Base-by-base conservation (phyloP, 169 alveolate genomes). In the Cystoisospora suis region DNA sequence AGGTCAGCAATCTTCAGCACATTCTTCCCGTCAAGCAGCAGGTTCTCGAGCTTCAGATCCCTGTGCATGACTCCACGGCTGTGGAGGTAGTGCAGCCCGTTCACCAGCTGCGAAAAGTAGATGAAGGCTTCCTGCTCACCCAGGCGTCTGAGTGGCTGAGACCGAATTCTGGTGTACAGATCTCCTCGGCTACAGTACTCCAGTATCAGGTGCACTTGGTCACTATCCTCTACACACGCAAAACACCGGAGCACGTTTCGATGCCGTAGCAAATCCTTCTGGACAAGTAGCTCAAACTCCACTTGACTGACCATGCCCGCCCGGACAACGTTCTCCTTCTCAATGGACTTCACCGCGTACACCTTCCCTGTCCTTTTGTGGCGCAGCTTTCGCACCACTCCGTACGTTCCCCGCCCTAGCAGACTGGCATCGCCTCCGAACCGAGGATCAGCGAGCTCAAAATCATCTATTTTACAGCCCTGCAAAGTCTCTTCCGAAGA, bases 381-480 rank as follows among this genome's bases (percentile, higher is more conserved):
- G 44, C 97, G 85, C 65, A 96, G 96, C 94, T 95, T 95, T 89
- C 96, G 95, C 20, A 97, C 99, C 86, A 96, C 95, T 40, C 98
- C 99, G 93, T 95, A 97, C 29, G 98, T 98, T 27, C 99, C 99
- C 72, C 96, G 94, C 61, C 99, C 99, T 61, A 97, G 90, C 4
- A 90, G 58, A n/a, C 83, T 38, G 12, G 83, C 83, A 12, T 72
- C 83, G 27, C 83, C 83, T 17, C 83, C 83, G 0, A 38, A 72
- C 23, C 83, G 83, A 3, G 56, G 32, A 72, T 72, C 83, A 2
- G 83, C 83, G 17, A 72, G n/a, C 27, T 72, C 83, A 38, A 72
- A 72, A 38, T 72, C 83, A 38, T 72, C 83, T 36, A 72, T n/a
- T 38, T 72, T 47, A 0, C 47, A 65, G 29, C 36, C 36, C 38